Conservation (phyloP, 352 stramenopile species). For the Globisporangium nunn region DNA sequence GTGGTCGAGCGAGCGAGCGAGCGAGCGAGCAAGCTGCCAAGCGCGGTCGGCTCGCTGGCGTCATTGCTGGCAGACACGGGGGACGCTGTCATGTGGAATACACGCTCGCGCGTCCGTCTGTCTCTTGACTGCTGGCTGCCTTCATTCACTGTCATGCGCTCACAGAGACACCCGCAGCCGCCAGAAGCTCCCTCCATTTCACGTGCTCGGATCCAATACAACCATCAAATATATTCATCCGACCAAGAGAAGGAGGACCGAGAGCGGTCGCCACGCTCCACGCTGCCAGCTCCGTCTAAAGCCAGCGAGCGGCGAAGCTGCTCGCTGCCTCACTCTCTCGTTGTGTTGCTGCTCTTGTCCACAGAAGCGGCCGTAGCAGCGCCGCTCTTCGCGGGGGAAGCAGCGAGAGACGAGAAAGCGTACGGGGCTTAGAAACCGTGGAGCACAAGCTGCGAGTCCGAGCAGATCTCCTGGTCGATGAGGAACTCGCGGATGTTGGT, state of each 20-base stretch:
- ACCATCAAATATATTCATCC: slow-evolving; percentile 18
- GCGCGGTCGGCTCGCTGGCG: background rate
- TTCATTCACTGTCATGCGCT: no score
- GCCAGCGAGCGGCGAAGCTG: no score
- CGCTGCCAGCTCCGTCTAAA: no score
- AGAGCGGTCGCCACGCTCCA: background rate
- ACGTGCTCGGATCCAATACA: slow-evolving; percentile 7
- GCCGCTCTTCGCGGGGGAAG: background rate
- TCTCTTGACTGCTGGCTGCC: background rate
- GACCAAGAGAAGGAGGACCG: slow-evolving; percentile 3
- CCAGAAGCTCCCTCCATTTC: background rate
- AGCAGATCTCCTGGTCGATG: slow-evolving; percentile 98
- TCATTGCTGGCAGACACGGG: background rate
- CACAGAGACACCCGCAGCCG: no score
- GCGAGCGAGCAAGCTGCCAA: background rate
- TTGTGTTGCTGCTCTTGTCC: background rate
- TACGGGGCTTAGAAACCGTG: slow-evolving; percentile 97
- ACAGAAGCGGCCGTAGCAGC: background rate
- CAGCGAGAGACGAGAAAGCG: background rate
- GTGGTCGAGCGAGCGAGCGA: background rate
- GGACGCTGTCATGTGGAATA: no score
- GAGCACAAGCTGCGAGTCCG: slow-evolving; percentile 92
- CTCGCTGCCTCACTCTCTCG: no score
- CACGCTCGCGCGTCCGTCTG: no score
- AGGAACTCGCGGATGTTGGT: slow-evolving; percentile 99